Evolutionary conservation across 164 flowering plant species (phyloP).

Genomic region (Brasenia schreberi): DNA sequence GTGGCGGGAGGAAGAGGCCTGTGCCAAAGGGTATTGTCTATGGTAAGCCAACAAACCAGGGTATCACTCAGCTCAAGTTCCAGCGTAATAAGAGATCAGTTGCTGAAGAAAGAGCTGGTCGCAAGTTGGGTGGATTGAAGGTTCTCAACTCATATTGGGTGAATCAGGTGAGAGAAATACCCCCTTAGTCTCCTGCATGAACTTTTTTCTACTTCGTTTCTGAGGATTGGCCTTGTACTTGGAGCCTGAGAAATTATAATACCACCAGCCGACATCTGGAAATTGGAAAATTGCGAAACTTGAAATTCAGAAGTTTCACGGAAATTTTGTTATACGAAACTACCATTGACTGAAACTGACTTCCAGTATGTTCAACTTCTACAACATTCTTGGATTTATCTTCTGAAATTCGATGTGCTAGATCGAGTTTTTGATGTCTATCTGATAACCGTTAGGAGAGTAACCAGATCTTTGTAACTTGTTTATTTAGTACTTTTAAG

Average conservation of each 20-base stretch:
- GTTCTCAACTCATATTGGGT: constrained; percentile 79
- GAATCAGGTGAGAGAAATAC: constrained; percentile 38
- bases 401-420: no score
- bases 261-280: not conserved
- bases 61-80: constrained; percentile 21
- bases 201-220: not conserved
- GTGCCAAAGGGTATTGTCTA: constrained; percentile 33
- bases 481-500: not conserved
- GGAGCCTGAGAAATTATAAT: no score
- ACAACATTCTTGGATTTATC: no score
- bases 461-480: not conserved
- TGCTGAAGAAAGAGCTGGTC: constrained; percentile 74
- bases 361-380: not conserved
- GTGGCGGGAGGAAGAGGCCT: constrained; percentile 29
- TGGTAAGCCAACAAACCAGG: constrained; percentile 32
- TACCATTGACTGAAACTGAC: not conserved
- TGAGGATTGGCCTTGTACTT: no score
- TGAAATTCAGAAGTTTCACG: not conserved
- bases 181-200: not conserved
- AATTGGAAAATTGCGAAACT: not conserved
- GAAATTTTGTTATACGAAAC: not conserved
- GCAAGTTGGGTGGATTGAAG: constrained; percentile 65
- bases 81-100: constrained; percentile 60
- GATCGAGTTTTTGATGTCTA: no score
- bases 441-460: not conserved